phyloP scores from a whole-genome alignment of 495 filamentous ascomycete genomes.

The Podospora pseudoanserina region DNA sequence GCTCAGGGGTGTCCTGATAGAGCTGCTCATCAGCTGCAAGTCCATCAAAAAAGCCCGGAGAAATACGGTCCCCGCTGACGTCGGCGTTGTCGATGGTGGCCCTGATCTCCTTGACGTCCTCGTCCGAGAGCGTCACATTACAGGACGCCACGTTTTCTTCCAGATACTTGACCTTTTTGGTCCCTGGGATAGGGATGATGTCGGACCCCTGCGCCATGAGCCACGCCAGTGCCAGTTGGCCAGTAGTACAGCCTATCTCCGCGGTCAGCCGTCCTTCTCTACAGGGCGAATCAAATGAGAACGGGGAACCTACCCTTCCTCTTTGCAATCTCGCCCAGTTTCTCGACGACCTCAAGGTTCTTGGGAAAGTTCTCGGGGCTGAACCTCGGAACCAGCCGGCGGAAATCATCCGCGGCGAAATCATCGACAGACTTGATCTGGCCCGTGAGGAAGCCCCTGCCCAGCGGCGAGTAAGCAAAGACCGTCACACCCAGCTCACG shows the following conservation, averaged over 20 bases:
- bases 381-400: slow-evolving; percentile 55
- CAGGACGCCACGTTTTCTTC: slow-evolving; percentile 55
- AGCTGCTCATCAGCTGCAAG: background rate
- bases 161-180: slow-evolving; percentile 51
- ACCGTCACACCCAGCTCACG: slow-evolving; percentile 69
- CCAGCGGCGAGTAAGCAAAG: slow-evolving; percentile 52
- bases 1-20: background rate
- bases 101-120: slow-evolving; percentile 48
- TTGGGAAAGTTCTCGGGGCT: slow-evolving; percentile 62
- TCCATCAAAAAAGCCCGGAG: background rate
- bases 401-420: slow-evolving; percentile 53
- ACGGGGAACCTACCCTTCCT: slow-evolving; percentile 10
- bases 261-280: background rate
- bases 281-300: background rate
- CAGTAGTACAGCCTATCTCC: slow-evolving; percentile 47
- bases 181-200: slow-evolving; percentile 57
- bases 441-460: slow-evolving; percentile 61
- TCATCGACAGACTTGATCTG: slow-evolving; percentile 61
- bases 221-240: slow-evolving; percentile 57
- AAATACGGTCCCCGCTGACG: background rate
- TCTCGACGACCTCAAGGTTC: slow-evolving; percentile 66
- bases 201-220: slow-evolving; percentile 50
- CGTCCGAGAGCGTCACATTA: slow-evolving; percentile 43
- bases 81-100: background rate
- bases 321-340: slow-evolving; percentile 61